Conservation (phyloP, 2,329 filamentous ascomycete species). For the Metarhizium guizhouense region DNA sequence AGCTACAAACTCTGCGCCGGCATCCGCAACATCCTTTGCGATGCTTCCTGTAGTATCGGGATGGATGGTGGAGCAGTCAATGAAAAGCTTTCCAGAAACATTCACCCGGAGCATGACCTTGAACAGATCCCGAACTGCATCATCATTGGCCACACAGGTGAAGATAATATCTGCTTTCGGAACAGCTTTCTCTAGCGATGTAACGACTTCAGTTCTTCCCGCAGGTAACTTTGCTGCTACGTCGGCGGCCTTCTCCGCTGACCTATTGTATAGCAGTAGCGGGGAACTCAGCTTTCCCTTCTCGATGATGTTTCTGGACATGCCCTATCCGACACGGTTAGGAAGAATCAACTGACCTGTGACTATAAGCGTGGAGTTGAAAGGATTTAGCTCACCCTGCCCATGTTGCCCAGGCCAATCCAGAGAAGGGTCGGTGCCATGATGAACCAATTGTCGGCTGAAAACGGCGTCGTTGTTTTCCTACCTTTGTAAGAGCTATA, state of each 20-base stretch:
- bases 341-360: background rate
- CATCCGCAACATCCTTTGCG: conserved; percentile 45
- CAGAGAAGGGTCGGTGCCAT: conserved; percentile 60
- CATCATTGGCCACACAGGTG: conserved; percentile 71
- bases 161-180: conserved; percentile 69
- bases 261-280: conserved; percentile 75
- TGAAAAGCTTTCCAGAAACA: conserved; percentile 64
- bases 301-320: conserved; percentile 73
- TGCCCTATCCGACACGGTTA: conserved; percentile 45
- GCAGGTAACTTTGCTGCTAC: conserved; percentile 51
- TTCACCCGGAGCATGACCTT: conserved; percentile 42
- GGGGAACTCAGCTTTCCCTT: conserved; percentile 66
- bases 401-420: conserved; percentile 86
- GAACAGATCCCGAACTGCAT: conserved; percentile 57
- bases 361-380: background rate
- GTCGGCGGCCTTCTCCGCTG: conserved; percentile 53
- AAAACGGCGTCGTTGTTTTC: background rate
- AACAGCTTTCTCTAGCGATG: conserved; percentile 57
- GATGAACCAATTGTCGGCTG: background rate
- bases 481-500: background rate
- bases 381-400: conserved; percentile 45
- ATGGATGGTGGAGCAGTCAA: conserved; percentile 84
- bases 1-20: conserved; percentile 67
- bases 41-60: conserved; percentile 67
- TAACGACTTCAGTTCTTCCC: conserved; percentile 55